Conservation (phyloP, 2,329 filamentous ascomycete species). For the Sporothrix brunneoviolacea region DNA sequence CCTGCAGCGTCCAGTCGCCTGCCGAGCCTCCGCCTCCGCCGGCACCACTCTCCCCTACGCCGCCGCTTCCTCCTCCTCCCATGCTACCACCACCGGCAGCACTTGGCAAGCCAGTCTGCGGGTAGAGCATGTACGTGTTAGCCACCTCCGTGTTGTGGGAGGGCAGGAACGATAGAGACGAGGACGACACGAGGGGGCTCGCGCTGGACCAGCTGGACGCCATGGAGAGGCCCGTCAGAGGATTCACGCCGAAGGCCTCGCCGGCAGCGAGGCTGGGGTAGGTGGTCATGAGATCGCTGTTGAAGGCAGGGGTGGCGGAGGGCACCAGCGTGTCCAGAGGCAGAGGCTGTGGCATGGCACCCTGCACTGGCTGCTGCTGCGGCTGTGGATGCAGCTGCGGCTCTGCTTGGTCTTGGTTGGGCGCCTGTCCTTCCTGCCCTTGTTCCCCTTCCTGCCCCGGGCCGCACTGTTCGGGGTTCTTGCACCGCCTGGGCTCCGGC, state of each 20-base stretch:
- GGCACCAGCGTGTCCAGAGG: no score
- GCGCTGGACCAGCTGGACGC: slow-evolving; percentile 1
- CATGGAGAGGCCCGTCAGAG: neutral
- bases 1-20: slow-evolving; percentile 29
- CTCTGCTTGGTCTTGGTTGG: no score
- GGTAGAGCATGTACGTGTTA: neutral
- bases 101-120: neutral
- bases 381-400: no score
- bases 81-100: no score
- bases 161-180: neutral
- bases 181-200: neutral
- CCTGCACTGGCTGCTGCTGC: no score
- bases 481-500: no score
- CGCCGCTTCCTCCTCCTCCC: neutral
- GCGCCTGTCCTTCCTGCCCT: neutral
- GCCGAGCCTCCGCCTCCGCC: neutral
- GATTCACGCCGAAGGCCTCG: neutral
- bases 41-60: neutral
- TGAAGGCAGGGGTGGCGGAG: neutral
- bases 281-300: neutral
- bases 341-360: no score
- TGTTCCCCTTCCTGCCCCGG: neutral
- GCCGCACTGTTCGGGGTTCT: no score
- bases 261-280: neutral
- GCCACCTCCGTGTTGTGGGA: neutral